Percentiles rank a stretch among this genome's conserved stretches.
phyloP scores from a whole-genome alignment of 2,329 filamentous ascomycete species.

The Nemania sp. region DNA sequence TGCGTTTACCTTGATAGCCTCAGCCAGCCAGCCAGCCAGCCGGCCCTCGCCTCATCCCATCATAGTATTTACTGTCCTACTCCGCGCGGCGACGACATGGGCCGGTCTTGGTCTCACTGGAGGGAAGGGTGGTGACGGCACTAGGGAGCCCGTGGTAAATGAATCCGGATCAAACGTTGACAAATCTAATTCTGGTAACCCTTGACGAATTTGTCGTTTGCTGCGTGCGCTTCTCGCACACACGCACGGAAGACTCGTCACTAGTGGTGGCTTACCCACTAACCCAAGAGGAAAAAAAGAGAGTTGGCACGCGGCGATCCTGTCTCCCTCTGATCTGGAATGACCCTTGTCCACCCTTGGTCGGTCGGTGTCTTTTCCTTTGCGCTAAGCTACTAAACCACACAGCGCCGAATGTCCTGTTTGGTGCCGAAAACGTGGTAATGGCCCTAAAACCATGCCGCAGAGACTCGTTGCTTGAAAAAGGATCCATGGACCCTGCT shows the following conservation, averaged over 20 bases:
- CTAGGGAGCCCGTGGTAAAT: slow-evolving; percentile 8
- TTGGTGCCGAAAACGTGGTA: slow-evolving; percentile 25
- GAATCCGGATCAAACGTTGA: slow-evolving; percentile 20
- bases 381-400: slow-evolving; percentile 5
- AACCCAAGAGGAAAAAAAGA: neutral
- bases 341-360: slow-evolving; percentile 16
- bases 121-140: slow-evolving; percentile 5
- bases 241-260: slow-evolving; percentile 10
- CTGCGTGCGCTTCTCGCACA: neutral
- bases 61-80: neutral
- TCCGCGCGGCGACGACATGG: slow-evolving; percentile 7
- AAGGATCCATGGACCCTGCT: slow-evolving; percentile 20
- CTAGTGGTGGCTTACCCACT: slow-evolving; percentile 22
- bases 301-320: slow-evolving; percentile 19
- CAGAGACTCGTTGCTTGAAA: slow-evolving; percentile 20
- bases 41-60: slow-evolving; percentile 8
- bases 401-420: neutral
- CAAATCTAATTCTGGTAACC: slow-evolving; percentile 22
- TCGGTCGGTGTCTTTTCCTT: neutral
- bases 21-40: slow-evolving; percentile 16
- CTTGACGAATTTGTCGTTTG: slow-evolving; percentile 20
- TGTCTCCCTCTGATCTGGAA: slow-evolving; percentile 11
- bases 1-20: slow-evolving; percentile 1
- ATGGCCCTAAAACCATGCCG: slow-evolving; percentile 5
- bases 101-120: slow-evolving; percentile 11